Percentiles rank a stretch among this genome's conserved stretches.
These are phyloP conservation scores for Typha latifolia DNA, from an alignment of 176 grass and related monocot species.

Conservation along the genomic window DNA sequence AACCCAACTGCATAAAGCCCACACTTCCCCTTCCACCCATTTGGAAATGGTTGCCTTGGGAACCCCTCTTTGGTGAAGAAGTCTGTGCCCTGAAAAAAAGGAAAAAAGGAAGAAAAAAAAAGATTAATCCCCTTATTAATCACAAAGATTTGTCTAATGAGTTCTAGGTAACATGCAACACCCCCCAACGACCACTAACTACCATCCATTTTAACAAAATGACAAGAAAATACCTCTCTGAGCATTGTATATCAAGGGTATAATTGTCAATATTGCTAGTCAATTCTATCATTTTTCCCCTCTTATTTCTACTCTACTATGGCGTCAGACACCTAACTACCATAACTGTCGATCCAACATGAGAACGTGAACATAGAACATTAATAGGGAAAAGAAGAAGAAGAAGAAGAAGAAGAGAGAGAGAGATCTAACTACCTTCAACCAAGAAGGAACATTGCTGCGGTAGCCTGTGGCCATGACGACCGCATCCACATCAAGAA, in stretches of 20 bases:
- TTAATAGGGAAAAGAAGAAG: too few relatives aligned
- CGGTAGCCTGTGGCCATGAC: slow-evolving; percentile 42
- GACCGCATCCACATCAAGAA: slow-evolving; percentile 23
- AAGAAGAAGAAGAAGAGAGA: not conserved
- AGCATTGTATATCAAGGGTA: too few relatives aligned
- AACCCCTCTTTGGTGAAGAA: slow-evolving; percentile 31
- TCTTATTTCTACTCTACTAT: too few relatives aligned
- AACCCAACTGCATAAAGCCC: slow-evolving; percentile 42
- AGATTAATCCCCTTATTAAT: not conserved
- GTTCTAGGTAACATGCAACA: too few relatives aligned
- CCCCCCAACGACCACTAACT: too few relatives aligned
- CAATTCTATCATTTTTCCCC: not conserved
- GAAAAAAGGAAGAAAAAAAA: not conserved
- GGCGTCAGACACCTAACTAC: not conserved
- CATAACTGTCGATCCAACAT: not conserved
- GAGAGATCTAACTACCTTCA: slow-evolving; percentile 11
- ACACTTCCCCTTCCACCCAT: slow-evolving; percentile 31
- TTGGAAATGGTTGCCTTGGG: slow-evolving; percentile 26
- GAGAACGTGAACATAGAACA: too few relatives aligned
- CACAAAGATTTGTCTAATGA: not conserved
- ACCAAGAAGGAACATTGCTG: slow-evolving; percentile 36
- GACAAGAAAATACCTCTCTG: too few relatives aligned
- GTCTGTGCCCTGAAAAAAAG: slow-evolving; percentile 12
- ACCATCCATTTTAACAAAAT: too few relatives aligned
- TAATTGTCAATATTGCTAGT: too few relatives aligned